Evolutionary conservation across 805 yeast genomes (phyloP).

Genomic region (Yamadazyma kitorensis): DNA sequence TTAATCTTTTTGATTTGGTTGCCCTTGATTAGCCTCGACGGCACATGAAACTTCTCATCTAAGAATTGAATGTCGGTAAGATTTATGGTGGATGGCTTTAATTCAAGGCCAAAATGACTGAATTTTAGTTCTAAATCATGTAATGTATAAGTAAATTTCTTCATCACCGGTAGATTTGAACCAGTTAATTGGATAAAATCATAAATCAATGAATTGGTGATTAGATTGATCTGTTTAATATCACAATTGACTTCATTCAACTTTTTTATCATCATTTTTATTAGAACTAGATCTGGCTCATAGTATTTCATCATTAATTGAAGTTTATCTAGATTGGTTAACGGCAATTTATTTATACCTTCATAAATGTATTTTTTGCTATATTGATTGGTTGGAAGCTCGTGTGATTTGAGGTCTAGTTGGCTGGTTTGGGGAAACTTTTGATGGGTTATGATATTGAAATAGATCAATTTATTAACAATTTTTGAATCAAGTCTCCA

Average conservation of each 20-base stretch:
- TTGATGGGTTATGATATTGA: constrained; percentile 10
- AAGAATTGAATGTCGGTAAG: constrained; percentile 1
- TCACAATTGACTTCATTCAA: constrained; percentile 3
- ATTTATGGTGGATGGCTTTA: not conserved
- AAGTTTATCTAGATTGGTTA: constrained; percentile 2
- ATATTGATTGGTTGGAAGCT: constrained; percentile 1
- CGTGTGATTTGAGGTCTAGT: no score
- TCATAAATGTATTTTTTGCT: constrained; percentile 7
- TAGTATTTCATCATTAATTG: constrained; percentile 7
- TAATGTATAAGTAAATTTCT: constrained; percentile 4
- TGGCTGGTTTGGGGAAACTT: not conserved
- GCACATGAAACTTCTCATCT: constrained; percentile 3
- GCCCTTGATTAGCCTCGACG: constrained; percentile 2
- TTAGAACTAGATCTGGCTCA: constrained; percentile 6
- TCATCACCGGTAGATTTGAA: constrained; percentile 2
- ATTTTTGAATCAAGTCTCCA: constrained; percentile 31
- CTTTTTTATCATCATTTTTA: constrained; percentile 3
- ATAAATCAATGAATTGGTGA: constrained; percentile 2
- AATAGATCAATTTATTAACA: constrained; percentile 26
- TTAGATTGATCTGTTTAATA: not conserved
- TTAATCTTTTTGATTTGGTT: constrained; percentile 4
- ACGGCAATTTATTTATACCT: constrained; percentile 4
- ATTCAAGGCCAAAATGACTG: not conserved
- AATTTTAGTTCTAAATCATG: constrained; percentile 4
- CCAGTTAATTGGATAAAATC: constrained; percentile 7